Evolutionary conservation across 768 basidiomycete genomes (phyloP), one percentile per base, ranked within the genome.

Genomic region (Macrocybe gigantea): DNA sequence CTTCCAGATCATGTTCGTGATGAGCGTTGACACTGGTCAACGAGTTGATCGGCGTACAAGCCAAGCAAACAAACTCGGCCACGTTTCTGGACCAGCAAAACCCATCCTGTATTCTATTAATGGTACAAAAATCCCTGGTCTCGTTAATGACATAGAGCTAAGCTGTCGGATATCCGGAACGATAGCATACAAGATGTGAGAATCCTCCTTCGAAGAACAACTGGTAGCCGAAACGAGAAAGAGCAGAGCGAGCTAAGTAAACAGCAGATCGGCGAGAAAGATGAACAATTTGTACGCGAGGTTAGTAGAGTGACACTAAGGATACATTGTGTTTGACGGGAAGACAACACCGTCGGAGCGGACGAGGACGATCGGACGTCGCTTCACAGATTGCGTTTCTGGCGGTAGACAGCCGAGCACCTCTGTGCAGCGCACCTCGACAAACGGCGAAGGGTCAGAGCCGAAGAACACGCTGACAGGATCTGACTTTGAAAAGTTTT

Each of bases 391-490:
- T 55, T 76, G 81, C 41, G 72, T 71, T 55, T 88, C 87, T 3
- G 87, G 85, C 11, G 90, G 91, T 38, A 88, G 67, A 57, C 88
- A 90, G 13, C 86, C 88, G 14, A 90, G 65, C 12, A 89, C 88
- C 68, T 93, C 90, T 33, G 83, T 83, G 68, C 91, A 92, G 51
- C 90, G 79, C 58, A 93, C 82, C 68, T 92, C 89, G 52, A 87
- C 85, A 61, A 82, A 87, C n/a, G 86, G 85, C 49, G 88, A 89
- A 45, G 85, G 88, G 64, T 90, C 87, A 22, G 83, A 80, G 37
- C 92, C 91, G 57, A 93, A 91, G 75, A 89, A 93, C 45, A 93
- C 81, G 39, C 76, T 79, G 50, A 89, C 74, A 34, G 90, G 88
- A 49, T 92, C 88, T 35, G 77, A 64, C 73, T 91, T 92, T 60